These are phyloP conservation scores for Aspergillus novoparasiticus DNA, from an alignment of 2,329 filamentous ascomycete genomes.

Conservation along the genomic window DNA sequence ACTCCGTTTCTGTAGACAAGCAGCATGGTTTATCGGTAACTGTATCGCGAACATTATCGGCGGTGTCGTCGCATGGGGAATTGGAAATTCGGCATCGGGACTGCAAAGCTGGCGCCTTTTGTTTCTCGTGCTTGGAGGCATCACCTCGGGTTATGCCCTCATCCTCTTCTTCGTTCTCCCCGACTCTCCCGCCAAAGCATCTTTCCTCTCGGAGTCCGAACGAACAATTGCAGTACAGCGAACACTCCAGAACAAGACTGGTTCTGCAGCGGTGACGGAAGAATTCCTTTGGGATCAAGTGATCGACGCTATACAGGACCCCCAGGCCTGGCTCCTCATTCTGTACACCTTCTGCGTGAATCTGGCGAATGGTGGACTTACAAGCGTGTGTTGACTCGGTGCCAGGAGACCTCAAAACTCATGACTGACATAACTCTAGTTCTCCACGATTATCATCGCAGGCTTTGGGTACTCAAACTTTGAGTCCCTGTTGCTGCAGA, in stretches of 20 bases:
- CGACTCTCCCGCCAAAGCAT: conserved; percentile 40
- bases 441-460: conserved; percentile 37
- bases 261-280: conserved; percentile 50
- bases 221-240: conserved; percentile 54
- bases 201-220: conserved; percentile 46
- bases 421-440: conserved; percentile 16
- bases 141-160: conserved; percentile 27
- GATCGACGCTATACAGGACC: conserved; percentile 32
- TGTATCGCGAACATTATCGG: conserved; percentile 33
- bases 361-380: conserved; percentile 37
- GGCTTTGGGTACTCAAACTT: conserved; percentile 43
- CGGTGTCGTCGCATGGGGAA: conserved; percentile 32
- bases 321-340: conserved; percentile 36
- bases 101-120: conserved; percentile 31
- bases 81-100: conserved; percentile 23
- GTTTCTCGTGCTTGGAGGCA: conserved; percentile 34
- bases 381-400: conserved; percentile 21
- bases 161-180: conserved; percentile 26
- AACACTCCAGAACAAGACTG: conserved; percentile 54
- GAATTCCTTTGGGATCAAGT: conserved; percentile 47
- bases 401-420: not conserved
- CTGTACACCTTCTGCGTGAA: conserved; percentile 36
- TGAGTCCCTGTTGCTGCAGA: conserved; percentile 39
- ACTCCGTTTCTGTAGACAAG: conserved; percentile 23
- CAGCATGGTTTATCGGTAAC: conserved; percentile 39